A percentile compares a stretch with the other conserved stretches of the same genome.
phyloP scores from a whole-genome alignment of 768 basidiomycete species.

The Suillus alpinus region DNA sequence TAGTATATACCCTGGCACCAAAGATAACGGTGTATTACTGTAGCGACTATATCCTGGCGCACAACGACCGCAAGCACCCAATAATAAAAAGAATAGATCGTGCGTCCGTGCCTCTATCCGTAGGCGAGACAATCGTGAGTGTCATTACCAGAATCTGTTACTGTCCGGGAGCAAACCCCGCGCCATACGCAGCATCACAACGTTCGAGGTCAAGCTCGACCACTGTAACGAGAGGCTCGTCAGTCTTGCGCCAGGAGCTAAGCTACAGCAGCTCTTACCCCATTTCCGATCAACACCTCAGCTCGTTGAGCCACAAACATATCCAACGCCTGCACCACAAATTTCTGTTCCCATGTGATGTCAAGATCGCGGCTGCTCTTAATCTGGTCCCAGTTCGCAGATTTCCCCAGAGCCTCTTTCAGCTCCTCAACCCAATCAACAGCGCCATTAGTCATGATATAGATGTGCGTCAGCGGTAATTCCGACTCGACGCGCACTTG shows the following conservation, averaged over 20 bases:
- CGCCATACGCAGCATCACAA: slow-evolving; percentile 35
- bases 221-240: slow-evolving; percentile 25
- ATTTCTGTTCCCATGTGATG: slow-evolving; percentile 40
- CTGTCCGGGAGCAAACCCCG: slow-evolving; percentile 24
- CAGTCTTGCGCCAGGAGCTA: neutral
- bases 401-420: slow-evolving; percentile 28
- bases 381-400: slow-evolving; percentile 36
- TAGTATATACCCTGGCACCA: neutral
- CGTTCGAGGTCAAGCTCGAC: slow-evolving; percentile 40
- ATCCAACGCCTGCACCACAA: slow-evolving; percentile 45
- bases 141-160: slow-evolving; percentile 34
- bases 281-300: slow-evolving; percentile 51
- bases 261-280: slow-evolving; percentile 31
- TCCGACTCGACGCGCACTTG: slow-evolving; percentile 26
- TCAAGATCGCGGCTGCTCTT: slow-evolving; percentile 39
- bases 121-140: neutral
- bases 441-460: slow-evolving; percentile 47
- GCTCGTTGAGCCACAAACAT: slow-evolving; percentile 47
- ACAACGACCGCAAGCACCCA: neutral
- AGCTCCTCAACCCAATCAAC: slow-evolving; percentile 39
- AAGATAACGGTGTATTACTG: neutral
- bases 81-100: neutral
- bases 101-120: neutral
- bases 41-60: neutral
- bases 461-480: slow-evolving; percentile 34